Conservation (phyloP, 768 basidiomycete species). For the Suillus bovinus region DNA sequence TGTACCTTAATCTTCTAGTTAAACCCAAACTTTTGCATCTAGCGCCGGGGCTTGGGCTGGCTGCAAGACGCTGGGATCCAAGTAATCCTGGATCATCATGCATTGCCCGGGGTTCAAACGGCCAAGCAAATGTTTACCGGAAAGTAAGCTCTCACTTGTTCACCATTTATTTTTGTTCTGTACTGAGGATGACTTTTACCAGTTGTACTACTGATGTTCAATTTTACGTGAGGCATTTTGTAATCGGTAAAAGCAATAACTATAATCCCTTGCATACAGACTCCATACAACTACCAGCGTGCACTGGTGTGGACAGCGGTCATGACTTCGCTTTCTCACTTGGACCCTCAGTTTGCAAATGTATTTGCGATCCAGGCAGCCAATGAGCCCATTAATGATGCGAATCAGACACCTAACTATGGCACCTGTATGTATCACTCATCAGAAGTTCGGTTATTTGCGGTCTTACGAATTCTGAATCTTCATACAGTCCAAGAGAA, state of each 20-base stretch:
- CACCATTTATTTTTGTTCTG: not conserved
- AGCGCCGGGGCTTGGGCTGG: conserved; percentile 66
- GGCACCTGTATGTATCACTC: conserved; percentile 56
- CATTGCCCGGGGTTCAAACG: conserved; percentile 67
- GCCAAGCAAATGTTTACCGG: conserved; percentile 69
- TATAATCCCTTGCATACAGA: conserved; percentile 40
- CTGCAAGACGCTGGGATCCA: conserved; percentile 62
- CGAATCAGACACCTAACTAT: conserved; percentile 62
- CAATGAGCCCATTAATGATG: conserved; percentile 80
- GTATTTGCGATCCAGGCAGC: conserved; percentile 75
- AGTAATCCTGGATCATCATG: conserved; percentile 71
- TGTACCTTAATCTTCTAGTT: not conserved
- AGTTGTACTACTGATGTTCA: conserved; percentile 70
- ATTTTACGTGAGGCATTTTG: conserved; percentile 60
- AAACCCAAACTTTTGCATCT: conserved; percentile 2
- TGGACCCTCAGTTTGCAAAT: conserved; percentile 62
- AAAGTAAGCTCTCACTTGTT: conserved; percentile 38
- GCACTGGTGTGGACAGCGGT: conserved; percentile 82
- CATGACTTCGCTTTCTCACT: conserved; percentile 71
- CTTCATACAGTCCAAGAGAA: conserved; percentile 57
- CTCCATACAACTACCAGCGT: conserved; percentile 69
- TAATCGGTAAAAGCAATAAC: not conserved
- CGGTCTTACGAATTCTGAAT: conserved; percentile 1
- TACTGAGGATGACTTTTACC: conserved; percentile 10
- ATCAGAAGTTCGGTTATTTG: not conserved